Evolutionary conservation across 2,329 filamentous ascomycete genomes (phyloP).

Genomic region (Pseudogymnoascus sp.): DNA sequence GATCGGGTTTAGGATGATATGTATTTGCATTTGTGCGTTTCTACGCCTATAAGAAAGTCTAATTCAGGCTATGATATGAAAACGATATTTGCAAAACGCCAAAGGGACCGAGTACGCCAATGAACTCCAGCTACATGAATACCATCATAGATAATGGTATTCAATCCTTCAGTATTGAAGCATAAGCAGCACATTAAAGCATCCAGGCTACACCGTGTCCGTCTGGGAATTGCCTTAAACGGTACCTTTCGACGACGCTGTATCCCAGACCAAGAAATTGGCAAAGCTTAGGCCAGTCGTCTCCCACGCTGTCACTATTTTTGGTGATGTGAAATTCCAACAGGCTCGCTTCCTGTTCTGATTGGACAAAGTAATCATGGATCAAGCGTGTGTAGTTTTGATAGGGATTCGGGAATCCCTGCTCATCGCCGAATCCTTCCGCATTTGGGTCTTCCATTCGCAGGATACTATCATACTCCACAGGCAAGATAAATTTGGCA

Average conservation of each 20-base stretch:
- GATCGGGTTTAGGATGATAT: not conserved
- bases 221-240: not conserved
- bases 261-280: constrained; percentile 2
- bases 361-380: not conserved
- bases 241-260: not conserved
- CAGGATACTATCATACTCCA: not conserved
- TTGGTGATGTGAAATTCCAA: not conserved
- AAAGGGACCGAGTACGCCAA: not conserved
- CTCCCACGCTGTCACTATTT: not conserved
- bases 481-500: not conserved
- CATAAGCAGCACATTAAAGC: not conserved
- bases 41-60: not conserved
- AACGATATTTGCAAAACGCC: not conserved
- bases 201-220: not conserved
- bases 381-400: not conserved
- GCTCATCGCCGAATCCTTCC: not conserved
- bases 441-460: not conserved
- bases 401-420: not conserved
- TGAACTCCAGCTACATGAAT: not conserved
- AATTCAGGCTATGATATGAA: not conserved
- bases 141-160: not conserved
- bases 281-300: not conserved
- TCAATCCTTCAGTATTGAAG: not conserved
- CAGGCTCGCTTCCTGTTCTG: not conserved
- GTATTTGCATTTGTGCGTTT: not conserved